Percentiles rank a stretch among this genome's conserved stretches.
Evolutionary conservation across 2,329 filamentous ascomycete genomes (phyloP).

Genomic region (Thelonectria olida): DNA sequence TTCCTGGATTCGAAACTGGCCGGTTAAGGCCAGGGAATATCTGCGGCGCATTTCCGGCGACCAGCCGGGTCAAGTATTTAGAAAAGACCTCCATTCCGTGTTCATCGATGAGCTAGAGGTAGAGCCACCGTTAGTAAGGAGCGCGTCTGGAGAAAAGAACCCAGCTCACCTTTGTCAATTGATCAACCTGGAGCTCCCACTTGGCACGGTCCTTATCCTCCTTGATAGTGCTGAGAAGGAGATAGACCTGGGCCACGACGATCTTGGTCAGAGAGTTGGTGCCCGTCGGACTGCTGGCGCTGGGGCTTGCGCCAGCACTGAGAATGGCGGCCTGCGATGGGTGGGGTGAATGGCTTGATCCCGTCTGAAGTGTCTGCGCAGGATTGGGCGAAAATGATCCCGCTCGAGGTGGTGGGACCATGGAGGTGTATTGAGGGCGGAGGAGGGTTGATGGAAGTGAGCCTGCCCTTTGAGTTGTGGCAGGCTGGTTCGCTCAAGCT

Average conservation of each 20-base stretch:
- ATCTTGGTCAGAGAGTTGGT: constrained; percentile 84
- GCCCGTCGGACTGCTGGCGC: constrained; percentile 70
- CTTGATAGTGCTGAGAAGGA: constrained; percentile 92
- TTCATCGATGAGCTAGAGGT: constrained; percentile 83
- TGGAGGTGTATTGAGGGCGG: constrained; percentile 54
- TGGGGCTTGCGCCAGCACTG: constrained; percentile 69
- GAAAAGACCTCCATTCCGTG: constrained; percentile 99
- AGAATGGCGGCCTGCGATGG: constrained; percentile 65
- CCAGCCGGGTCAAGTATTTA: constrained; percentile 92
- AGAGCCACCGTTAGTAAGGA: constrained; percentile 30
- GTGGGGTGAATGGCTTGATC: constrained; percentile 64
- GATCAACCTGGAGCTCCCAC: constrained; percentile 92
- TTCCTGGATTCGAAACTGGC: constrained; percentile 78
- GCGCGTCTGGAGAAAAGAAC: background rate
- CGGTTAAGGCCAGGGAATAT: constrained; percentile 86
- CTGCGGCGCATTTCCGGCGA: constrained; percentile 88
- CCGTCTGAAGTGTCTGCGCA: constrained; percentile 66
- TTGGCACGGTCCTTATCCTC: constrained; percentile 90
- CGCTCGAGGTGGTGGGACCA: constrained; percentile 69
- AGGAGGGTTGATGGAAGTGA: constrained; percentile 43
- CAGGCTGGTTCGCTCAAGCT: constrained; percentile 46
- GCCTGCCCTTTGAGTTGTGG: constrained; percentile 49
- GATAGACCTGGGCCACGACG: constrained; percentile 92
- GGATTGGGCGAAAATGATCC: constrained; percentile 72
- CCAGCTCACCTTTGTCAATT: constrained; percentile 83